Conservation (phyloP, 768 basidiomycete species). For the Leccinum boreale region DNA sequence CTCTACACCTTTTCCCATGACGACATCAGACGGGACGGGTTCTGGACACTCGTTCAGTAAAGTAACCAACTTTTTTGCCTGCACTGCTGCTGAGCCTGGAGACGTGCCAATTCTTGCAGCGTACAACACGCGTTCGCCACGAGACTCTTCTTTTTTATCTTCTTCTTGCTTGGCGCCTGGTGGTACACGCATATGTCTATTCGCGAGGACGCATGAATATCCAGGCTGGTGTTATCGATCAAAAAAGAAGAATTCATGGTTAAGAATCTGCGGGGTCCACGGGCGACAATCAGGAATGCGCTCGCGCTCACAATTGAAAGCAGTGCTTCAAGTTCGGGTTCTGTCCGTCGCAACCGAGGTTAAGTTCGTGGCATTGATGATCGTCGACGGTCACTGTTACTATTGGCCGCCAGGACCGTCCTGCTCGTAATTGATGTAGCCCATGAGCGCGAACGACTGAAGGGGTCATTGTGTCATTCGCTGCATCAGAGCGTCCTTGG, state of each 20-base stretch:
- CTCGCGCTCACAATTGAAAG: conserved; percentile 48
- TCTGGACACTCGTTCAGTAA: not conserved
- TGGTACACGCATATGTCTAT: conserved; percentile 58
- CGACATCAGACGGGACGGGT: conserved; percentile 8
- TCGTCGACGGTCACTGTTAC: conserved; percentile 55
- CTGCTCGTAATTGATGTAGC: conserved; percentile 45
- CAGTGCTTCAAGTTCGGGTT: conserved; percentile 60
- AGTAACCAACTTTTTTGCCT: conserved; percentile 40
- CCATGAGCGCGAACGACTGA: conserved; percentile 41
- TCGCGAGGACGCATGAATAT: conserved; percentile 36
- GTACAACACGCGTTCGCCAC: conserved; percentile 51
- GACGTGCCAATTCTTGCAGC: conserved; percentile 51
- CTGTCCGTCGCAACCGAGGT: conserved; percentile 66
- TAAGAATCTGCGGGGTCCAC: not conserved
- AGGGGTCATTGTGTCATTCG: not conserved
- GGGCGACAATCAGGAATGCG: not conserved
- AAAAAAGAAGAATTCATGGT: not conserved
- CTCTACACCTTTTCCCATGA: conserved; percentile 35
- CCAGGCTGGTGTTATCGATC: conserved; percentile 32
- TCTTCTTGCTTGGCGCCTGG: conserved; percentile 60
- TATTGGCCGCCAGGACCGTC: conserved; percentile 67
- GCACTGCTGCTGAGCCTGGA: conserved; percentile 38
- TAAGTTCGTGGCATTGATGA: conserved; percentile 50
- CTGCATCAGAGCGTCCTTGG: no score
- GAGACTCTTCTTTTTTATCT: conserved; percentile 50